Evolutionary conservation across 1,284 basidiomycete genomes (phyloP).

Genomic region (Hymenochaete sp.): DNA sequence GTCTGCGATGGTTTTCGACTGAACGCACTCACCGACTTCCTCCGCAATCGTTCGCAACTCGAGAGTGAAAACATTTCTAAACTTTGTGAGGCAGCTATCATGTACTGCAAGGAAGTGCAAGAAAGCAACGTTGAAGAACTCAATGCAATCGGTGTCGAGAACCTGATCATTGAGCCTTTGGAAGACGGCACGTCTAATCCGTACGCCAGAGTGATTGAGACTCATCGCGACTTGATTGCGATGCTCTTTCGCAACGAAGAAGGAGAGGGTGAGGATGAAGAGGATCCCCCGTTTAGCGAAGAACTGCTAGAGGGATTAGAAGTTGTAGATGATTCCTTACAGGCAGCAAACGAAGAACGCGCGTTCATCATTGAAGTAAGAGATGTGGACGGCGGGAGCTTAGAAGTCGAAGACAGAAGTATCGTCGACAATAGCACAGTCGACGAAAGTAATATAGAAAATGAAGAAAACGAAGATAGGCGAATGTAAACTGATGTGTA

Average conservation of each 20-base stretch:
- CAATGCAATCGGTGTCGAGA: too few species aligned
- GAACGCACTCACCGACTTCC: conserved; percentile 3
- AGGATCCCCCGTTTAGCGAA: conserved; percentile 2
- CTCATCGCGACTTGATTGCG: conserved; percentile 12
- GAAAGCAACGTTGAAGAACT: too few species aligned
- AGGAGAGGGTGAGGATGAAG: neutral
- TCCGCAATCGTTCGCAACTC: conserved; percentile 4
- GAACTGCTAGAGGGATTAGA: conserved; percentile 1
- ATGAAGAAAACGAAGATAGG: too few species aligned
- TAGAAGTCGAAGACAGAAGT: too few species aligned
- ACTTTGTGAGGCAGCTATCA: conserved; percentile 6
- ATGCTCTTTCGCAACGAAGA: conserved; percentile 6
- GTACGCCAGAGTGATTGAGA: conserved; percentile 15
- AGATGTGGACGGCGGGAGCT: too few species aligned
- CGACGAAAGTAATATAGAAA: too few species aligned
- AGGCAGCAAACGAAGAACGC: too few species aligned
- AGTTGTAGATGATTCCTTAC: too few species aligned
- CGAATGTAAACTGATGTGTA: too few species aligned
- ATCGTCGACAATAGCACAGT: too few species aligned
- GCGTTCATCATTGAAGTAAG: too few species aligned
- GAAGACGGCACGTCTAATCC: conserved; percentile 7
- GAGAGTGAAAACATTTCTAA: neutral
- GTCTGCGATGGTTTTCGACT: conserved; percentile 9
- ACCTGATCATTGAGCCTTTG: conserved; percentile 5
- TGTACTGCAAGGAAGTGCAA: conserved; percentile 7